Percentiles rank a stretch among this genome's conserved stretches.
These are phyloP conservation scores for Backusella circina DNA, from an alignment of 192 early-diverging fungal genomes.

Conservation along the genomic window DNA sequence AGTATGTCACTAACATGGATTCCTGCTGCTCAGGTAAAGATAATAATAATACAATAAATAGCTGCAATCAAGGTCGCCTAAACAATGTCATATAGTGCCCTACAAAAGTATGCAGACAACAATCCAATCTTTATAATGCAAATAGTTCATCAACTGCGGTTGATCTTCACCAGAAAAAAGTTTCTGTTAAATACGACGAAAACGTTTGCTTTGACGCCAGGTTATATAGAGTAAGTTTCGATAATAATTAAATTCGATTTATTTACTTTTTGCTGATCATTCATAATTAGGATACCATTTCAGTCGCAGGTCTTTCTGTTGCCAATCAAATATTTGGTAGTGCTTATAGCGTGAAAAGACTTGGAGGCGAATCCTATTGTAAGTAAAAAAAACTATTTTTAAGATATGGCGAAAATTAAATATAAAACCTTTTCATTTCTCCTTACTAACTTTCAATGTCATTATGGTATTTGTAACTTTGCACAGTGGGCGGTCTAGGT, in stretches of 20 bases:
- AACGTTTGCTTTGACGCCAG: conserved; percentile 21
- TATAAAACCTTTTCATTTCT: neutral
- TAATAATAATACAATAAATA: neutral
- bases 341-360: conserved; percentile 21
- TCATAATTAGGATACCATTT: conserved; percentile 18
- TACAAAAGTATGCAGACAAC: conserved; percentile 9
- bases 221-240: conserved; percentile 18
- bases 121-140: conserved; percentile 13
- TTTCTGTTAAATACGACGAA: conserved; percentile 21
- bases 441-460: neutral
- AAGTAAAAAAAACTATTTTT: neutral
- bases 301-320: conserved; percentile 15
- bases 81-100: conserved; percentile 14
- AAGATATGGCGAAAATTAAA: neutral
- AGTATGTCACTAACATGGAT: conserved; percentile 29
- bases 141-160: conserved; percentile 19
- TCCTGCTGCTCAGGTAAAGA: conserved; percentile 19
- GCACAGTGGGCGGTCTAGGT: conserved; percentile 20
- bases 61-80: neutral
- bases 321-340: conserved; percentile 22
- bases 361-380: conserved; percentile 8
- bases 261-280: neutral
- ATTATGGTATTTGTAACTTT: neutral
- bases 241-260: neutral
- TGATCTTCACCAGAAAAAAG: conserved; percentile 17